Evolutionary conservation across 2,329 filamentous ascomycete species (phyloP).

Genomic region (Epichloe coenophiala): DNA sequence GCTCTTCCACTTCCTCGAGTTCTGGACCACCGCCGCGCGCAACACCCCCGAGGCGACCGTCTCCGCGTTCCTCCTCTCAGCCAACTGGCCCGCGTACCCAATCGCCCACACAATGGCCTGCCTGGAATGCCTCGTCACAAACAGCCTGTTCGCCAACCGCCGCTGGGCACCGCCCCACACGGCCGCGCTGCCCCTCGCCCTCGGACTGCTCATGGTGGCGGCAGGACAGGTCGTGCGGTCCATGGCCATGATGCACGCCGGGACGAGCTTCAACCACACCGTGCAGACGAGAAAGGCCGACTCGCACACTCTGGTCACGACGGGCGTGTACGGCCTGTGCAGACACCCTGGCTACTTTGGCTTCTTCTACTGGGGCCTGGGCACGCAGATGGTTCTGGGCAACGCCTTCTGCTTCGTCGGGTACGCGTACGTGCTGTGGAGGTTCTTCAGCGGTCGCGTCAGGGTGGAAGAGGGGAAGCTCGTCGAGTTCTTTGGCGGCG

Average conservation of each 20-base stretch:
- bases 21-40: constrained; percentile 73
- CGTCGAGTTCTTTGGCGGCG: constrained; percentile 67
- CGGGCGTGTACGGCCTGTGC: constrained; percentile 61
- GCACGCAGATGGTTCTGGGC: constrained; percentile 80
- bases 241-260: constrained; percentile 80
- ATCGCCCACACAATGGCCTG: constrained; percentile 67
- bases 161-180: constrained; percentile 31
- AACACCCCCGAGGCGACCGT: constrained; percentile 62
- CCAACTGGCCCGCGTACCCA: constrained; percentile 75
- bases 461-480: constrained; percentile 66
- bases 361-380: constrained; percentile 97
- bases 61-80: constrained; percentile 67
- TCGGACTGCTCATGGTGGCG: constrained; percentile 50
- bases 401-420: constrained; percentile 66
- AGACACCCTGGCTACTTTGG: constrained; percentile 93
- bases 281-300: constrained; percentile 57
- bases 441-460: constrained; percentile 69
- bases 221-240: constrained; percentile 65
- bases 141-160: constrained; percentile 38
- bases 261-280: constrained; percentile 81
- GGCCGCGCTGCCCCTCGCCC: constrained; percentile 28
- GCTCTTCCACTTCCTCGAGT: constrained; percentile 92
- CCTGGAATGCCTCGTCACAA: constrained; percentile 55
- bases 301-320: constrained; percentile 69
- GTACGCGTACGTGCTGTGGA: constrained; percentile 68